phyloP scores from a whole-genome alignment of 768 basidiomycete genomes.

The Suillus luteus region DNA sequence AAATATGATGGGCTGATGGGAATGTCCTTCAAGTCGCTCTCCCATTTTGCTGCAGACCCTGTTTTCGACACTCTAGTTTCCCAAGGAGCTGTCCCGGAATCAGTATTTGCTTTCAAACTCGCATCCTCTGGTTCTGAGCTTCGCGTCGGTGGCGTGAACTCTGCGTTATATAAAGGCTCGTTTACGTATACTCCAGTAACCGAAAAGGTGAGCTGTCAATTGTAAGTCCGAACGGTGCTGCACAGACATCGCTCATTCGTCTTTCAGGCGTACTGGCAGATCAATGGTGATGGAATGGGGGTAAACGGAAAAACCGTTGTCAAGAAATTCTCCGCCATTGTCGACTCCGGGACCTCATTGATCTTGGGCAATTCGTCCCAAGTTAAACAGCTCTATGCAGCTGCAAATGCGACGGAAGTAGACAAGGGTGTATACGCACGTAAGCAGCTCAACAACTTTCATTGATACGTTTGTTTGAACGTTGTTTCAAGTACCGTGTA shows the following conservation, averaged over 20 bases:
- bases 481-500: constrained; percentile 24
- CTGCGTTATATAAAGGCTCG: constrained; percentile 39
- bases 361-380: constrained; percentile 43
- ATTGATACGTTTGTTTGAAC: constrained; percentile 8
- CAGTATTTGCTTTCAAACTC: constrained; percentile 43
- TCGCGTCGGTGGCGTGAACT: constrained; percentile 46
- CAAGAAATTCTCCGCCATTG: constrained; percentile 21
- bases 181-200: constrained; percentile 41
- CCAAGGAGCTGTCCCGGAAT: constrained; percentile 35
- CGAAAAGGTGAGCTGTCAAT: constrained; percentile 24
- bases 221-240: not conserved
- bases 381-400: constrained; percentile 32
- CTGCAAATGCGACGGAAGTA: constrained; percentile 31
- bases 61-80: constrained; percentile 46
- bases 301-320: constrained; percentile 23
- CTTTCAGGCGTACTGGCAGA: constrained; percentile 26
- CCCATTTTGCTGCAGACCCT: constrained; percentile 35
- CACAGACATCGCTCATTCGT: constrained; percentile 4
- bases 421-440: constrained; percentile 38
- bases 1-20: constrained; percentile 38
- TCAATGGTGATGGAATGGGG: constrained; percentile 19
- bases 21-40: constrained; percentile 44
- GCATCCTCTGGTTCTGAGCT: constrained; percentile 37
- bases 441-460: not conserved
- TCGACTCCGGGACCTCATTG: constrained; percentile 54